Percentiles rank a stretch among this genome's conserved stretches.
phyloP scores from a whole-genome alignment of 2,329 filamentous ascomycete genomes.

The Microthyrium microscopicum region DNA sequence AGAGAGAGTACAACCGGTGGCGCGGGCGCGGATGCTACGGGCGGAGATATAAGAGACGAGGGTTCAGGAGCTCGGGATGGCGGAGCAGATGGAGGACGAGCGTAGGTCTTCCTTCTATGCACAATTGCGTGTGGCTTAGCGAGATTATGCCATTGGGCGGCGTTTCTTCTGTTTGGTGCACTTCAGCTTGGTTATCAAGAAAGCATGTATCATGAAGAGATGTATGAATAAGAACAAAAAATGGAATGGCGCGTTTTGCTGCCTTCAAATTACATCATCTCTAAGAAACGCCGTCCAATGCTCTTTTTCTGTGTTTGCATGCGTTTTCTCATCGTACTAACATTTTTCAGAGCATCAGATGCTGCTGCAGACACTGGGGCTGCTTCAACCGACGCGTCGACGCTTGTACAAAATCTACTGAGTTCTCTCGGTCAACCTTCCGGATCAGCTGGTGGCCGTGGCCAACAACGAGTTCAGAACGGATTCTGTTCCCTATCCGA shows the following conservation, averaged over 20 bases:
- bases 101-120: conserved; percentile 57
- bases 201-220: conserved; percentile 1
- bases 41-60: conserved; percentile 81
- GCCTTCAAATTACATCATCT: too few species aligned
- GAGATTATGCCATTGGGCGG: not conserved
- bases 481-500: conserved; percentile 74
- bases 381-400: conserved; percentile 43
- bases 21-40: conserved; percentile 72
- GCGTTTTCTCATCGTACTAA: not conserved
- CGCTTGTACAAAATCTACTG: conserved; percentile 75
- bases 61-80: conserved; percentile 78
- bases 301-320: too few species aligned
- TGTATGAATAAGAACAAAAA: conserved; percentile 11
- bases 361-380: not conserved
- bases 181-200: too few species aligned
- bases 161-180: not conserved
- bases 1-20: conserved; percentile 42
- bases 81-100: conserved; percentile 92
- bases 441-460: conserved; percentile 30
- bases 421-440: conserved; percentile 46
- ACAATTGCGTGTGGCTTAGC: not conserved
- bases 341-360: not conserved
- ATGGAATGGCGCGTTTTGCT: too few species aligned
- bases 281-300: too few species aligned
- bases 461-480: conserved; percentile 30